phyloP scores from a whole-genome alignment of 495 filamentous ascomycete species.

The Aeminium ludgeri region DNA sequence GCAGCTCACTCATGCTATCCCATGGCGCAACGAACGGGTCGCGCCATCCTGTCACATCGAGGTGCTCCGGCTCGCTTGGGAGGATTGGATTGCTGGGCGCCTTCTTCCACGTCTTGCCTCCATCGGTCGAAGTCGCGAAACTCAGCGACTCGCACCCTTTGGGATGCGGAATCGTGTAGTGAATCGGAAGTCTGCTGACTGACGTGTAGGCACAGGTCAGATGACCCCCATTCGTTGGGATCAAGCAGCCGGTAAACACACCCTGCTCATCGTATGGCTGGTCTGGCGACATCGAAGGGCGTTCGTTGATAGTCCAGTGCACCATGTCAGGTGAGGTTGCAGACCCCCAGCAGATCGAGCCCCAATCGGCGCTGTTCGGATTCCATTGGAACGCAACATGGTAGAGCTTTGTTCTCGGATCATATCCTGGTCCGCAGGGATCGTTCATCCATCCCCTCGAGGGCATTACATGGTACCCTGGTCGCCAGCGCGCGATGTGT shows the following conservation, averaged over 20 bases:
- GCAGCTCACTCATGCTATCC: background rate
- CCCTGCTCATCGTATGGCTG: conserved; percentile 1
- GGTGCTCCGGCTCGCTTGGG: background rate
- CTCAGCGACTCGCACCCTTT: background rate
- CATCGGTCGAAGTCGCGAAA: background rate
- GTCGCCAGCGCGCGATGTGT: background rate
- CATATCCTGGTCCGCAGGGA: conserved; percentile 3
- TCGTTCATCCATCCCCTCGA: conserved; percentile 5
- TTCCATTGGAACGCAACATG: conserved; percentile 3
- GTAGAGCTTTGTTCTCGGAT: background rate
- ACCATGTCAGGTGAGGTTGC: conserved; percentile 1
- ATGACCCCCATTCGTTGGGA: background rate
- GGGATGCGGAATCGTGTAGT: background rate
- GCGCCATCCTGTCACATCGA: conserved; percentile 2
- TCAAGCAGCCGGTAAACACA: background rate
- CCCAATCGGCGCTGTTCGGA: background rate
- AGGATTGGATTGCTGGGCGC: background rate
- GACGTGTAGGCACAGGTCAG: conserved; percentile 1
- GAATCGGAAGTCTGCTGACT: background rate
- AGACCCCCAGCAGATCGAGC: conserved; percentile 1
- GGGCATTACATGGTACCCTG: background rate
- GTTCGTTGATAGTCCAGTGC: background rate
- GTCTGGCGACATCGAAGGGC: background rate
- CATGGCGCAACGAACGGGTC: conserved; percentile 4
- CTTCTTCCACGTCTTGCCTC: conserved; percentile 1